Base-by-base conservation (phyloP, 768 basidiomycete species). In the Lactifluus echinatus region DNA sequence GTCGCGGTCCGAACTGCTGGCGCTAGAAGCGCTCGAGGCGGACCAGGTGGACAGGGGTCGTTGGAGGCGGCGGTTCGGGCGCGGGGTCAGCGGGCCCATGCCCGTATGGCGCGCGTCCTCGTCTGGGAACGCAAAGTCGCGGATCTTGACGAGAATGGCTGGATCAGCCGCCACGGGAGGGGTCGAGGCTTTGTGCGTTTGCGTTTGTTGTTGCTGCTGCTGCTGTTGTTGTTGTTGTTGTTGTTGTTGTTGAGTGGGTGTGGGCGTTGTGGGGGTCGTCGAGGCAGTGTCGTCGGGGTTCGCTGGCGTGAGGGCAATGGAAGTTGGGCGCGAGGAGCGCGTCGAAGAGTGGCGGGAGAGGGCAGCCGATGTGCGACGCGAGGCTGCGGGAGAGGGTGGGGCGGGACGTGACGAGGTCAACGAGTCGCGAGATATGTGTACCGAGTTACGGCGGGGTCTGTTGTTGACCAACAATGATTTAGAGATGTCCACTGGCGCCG, bases 331-430 rank as follows among this genome's bases (percentile, higher is more conserved):
- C n/a, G n/a, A n/a, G 17, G 68, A 72, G 40, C 68, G 70, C 48
- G 65, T 68, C 21, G 73, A 74, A 36, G 77, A 76, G 2, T 68
- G 70, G 40, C 65, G 65, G 8, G 67, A 72, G 61, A 47, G 69
- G 51, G 56, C 72, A 57, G 64, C 65, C 17, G 75, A 75, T 5
- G 73, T 62, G 24, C 76, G 73, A 34, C 80, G 76, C 0, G 80
- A 81, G 4, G 74, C 55, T 0, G 74, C 79, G 15, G 83, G 83
- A 1, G 81, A 84, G 4, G 79, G 79, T 0, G 84, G 83, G 0
- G 83, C 83, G 33, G 81, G 82, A 4, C 83, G 79, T 0, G 75
- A 76, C 12, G 77, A 76, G 0, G 72, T 73, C 59, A 73, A 77
- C 17, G 70, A 65, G 45, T 67, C 70, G 19, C 70, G 66, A 15